Evolutionary conservation across 768 basidiomycete species (phyloP).

Genomic region (Rhodotorula kratochvilovae): DNA sequence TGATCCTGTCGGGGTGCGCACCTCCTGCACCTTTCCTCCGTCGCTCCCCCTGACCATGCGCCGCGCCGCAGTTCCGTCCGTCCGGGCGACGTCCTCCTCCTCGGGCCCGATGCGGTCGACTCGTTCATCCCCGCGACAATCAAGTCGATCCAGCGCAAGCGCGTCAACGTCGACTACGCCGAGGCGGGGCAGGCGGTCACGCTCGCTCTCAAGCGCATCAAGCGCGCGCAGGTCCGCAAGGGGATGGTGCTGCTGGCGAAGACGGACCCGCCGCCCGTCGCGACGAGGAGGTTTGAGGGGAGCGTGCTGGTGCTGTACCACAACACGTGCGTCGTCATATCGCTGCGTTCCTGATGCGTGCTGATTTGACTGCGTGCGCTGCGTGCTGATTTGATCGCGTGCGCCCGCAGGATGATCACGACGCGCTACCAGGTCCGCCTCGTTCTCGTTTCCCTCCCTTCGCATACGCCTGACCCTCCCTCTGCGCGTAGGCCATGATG

Average conservation of each 20-base stretch:
- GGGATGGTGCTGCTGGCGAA: slow-evolving; percentile 89
- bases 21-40: too few species aligned
- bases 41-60: too few species aligned
- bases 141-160: slow-evolving; percentile 91
- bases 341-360: background rate
- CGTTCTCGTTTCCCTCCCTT: background rate
- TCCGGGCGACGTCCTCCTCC: slow-evolving; percentile 71
- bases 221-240: slow-evolving; percentile 74
- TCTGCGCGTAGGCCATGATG: slow-evolving; percentile 40
- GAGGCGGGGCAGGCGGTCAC: slow-evolving; percentile 96
- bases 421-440: slow-evolving; percentile 33
- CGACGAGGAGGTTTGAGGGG: slow-evolving; percentile 80
- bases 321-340: slow-evolving; percentile 2
- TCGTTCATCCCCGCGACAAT: slow-evolving; percentile 73
- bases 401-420: slow-evolving; percentile 3
- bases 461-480: too few species aligned
- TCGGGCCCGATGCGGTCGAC: slow-evolving; percentile 91
- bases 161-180: slow-evolving; percentile 73
- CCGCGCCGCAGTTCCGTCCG: slow-evolving; percentile 40
- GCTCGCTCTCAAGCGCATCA: slow-evolving; percentile 82
- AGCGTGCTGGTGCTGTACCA: slow-evolving; percentile 82
- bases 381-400: background rate
- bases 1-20: slow-evolving; percentile 39
- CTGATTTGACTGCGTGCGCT: background rate
- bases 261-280: slow-evolving; percentile 59